Percentiles rank a stretch among this genome's conserved stretches.
phyloP scores from a whole-genome alignment of 305 asterid genomes.

The Vinca major region DNA sequence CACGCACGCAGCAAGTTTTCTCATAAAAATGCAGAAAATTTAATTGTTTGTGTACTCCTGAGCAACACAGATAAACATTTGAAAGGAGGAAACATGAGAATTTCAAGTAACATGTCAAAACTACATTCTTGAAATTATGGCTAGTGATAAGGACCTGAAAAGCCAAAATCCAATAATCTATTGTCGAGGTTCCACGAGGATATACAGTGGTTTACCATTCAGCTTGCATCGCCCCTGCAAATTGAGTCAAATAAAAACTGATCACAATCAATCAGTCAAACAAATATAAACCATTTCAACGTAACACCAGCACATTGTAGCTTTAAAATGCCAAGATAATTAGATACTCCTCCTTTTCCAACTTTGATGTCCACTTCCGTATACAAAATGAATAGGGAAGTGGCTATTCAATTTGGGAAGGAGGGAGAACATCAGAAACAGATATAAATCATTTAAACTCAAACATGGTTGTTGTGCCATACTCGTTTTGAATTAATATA shows the following conservation, averaged over 20 bases:
- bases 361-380: too few species aligned
- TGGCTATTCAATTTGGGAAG: too few species aligned
- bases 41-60: not conserved
- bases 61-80: not conserved
- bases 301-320: not conserved
- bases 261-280: not conserved
- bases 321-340: not conserved
- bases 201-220: slow-evolving; percentile 51
- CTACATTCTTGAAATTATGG: not conserved
- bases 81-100: not conserved
- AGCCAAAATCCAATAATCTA: slow-evolving; percentile 23
- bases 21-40: not conserved
- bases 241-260: not conserved
- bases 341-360: not conserved
- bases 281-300: not conserved
- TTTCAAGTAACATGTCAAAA: not conserved
- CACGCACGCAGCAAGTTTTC: not conserved
- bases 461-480: not conserved
- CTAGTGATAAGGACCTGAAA: not conserved
- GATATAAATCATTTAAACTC: not conserved
- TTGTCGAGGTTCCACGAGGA: slow-evolving; percentile 61
- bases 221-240: slow-evolving; percentile 39
- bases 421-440: not conserved
- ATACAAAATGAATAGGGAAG: too few species aligned
- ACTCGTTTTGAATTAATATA: not conserved